Percentiles rank a stretch among this genome's conserved stretches.
Conservation (phyloP, 164 flowering plant genomes). For the Vitis rupestris region DNA sequence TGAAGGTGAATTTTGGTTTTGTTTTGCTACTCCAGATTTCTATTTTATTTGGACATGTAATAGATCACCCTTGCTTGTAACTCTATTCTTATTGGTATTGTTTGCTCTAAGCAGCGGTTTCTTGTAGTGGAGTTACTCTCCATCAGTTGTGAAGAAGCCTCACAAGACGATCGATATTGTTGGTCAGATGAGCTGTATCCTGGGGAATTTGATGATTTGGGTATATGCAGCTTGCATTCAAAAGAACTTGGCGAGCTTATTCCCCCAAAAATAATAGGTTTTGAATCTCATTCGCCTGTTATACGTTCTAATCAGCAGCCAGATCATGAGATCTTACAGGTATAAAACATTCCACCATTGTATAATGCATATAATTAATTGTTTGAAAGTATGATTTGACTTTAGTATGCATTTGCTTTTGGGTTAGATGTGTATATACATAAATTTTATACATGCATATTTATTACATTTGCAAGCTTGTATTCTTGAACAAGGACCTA, state of each 20-base stretch:
- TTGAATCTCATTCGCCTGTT: constrained; percentile 15
- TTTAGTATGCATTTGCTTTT: no score
- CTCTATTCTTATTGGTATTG: neutral
- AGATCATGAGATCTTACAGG: constrained; percentile 56
- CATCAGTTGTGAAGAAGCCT: constrained; percentile 32
- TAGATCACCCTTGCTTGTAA: neutral
- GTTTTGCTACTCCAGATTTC: neutral
- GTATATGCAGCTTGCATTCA: constrained; percentile 36
- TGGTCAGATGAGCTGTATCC: constrained; percentile 76
- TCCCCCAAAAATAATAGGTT: constrained; percentile 38
- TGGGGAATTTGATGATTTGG: constrained; percentile 69
- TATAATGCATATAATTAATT: no score
- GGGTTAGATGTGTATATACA: no score
- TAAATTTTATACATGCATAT: no score
- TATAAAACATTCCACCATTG: constrained; percentile 11
- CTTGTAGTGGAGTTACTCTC: constrained; percentile 59
- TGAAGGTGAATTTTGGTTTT: constrained; percentile 47
- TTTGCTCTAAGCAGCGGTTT: constrained; percentile 45
- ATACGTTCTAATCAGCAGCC: constrained; percentile 27
- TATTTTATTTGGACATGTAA: neutral
- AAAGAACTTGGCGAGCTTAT: constrained; percentile 36
- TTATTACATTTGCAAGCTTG: no score
- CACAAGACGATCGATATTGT: constrained; percentile 17
- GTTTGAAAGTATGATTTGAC: no score
- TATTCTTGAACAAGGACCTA: no score